Evolutionary conservation across 805 yeast genomes (phyloP).

Genomic region (Ogataea pini): DNA sequence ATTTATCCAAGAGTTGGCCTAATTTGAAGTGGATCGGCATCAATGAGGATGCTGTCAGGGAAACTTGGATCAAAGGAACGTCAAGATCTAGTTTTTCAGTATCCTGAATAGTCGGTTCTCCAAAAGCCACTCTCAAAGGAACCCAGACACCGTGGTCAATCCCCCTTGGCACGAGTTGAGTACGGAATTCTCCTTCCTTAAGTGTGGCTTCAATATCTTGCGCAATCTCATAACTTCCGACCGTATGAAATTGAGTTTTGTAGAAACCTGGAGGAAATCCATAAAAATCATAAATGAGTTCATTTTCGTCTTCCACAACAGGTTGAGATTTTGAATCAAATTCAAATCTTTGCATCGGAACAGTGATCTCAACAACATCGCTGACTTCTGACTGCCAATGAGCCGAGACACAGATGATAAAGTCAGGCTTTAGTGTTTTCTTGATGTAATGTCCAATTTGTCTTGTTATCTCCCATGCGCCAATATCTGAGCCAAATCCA

Average conservation of each 20-base stretch:
- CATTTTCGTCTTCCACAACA: slow-evolving; percentile 42
- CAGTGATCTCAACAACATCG: slow-evolving; percentile 49
- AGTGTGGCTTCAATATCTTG: slow-evolving; percentile 45
- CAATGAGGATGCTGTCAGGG: slow-evolving; percentile 44
- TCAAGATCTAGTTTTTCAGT: slow-evolving; percentile 45
- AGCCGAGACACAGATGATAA: slow-evolving; percentile 66
- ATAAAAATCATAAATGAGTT: slow-evolving; percentile 70
- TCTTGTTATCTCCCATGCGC: slow-evolving; percentile 57
- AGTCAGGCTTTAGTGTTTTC: slow-evolving; percentile 58
- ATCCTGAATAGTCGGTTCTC: slow-evolving; percentile 37
- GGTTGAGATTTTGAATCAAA: slow-evolving; percentile 14
- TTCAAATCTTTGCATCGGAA: slow-evolving; percentile 34
- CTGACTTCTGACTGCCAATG: slow-evolving; percentile 65
- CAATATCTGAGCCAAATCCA: slow-evolving; percentile 50
- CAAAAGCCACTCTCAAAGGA: slow-evolving; percentile 71
- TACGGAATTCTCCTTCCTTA: slow-evolving; percentile 42
- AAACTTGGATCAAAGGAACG: slow-evolving; percentile 52
- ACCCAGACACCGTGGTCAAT: slow-evolving; percentile 86
- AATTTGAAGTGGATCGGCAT: slow-evolving; percentile 49
- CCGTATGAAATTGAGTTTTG: slow-evolving; percentile 58
- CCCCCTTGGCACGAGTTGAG: slow-evolving; percentile 56
- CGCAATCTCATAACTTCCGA: slow-evolving; percentile 45
- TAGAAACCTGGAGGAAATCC: slow-evolving; percentile 72
- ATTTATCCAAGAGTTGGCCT: slow-evolving; percentile 54
- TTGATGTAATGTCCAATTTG: slow-evolving; percentile 54